These are phyloP conservation scores for Blepharisma stoltei DNA, from an alignment of 73 alveolate species.

Conservation along the genomic window DNA sequence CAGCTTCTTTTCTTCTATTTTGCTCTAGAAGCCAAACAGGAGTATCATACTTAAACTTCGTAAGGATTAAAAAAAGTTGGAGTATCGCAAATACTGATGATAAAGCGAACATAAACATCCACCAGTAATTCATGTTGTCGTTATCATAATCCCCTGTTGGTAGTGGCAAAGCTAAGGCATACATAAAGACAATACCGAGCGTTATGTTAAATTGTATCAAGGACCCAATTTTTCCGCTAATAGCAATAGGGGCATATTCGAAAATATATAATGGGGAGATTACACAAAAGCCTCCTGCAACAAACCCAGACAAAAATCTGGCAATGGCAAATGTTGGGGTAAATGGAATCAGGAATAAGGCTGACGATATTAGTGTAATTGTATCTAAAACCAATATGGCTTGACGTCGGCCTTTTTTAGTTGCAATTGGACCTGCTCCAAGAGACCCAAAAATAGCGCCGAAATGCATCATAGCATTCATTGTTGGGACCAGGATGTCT, in stretches of 20 bases:
- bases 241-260: conserved; percentile 1
- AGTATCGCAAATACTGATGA: neutral
- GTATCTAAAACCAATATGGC: neutral
- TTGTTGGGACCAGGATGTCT: neutral
- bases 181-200: neutral
- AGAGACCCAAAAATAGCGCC: conserved; percentile 18
- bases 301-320: conserved; percentile 12
- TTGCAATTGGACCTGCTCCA: neutral
- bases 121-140: neutral
- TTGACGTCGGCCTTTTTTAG: neutral
- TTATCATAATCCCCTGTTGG: neutral
- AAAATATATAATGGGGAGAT: neutral
- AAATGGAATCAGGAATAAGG: neutral
- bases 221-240: conserved; percentile 1
- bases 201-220: neutral
- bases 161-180: neutral
- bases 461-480: neutral
- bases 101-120: conserved; percentile 29
- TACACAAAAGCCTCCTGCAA: neutral
- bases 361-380: neutral
- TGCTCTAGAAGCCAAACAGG: conserved; percentile 5
- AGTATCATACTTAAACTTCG: neutral
- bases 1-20: neutral
- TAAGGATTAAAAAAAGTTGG: neutral
- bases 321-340: conserved; percentile 14